Evolutionary conservation across 2,329 filamentous ascomycete genomes (phyloP).

Genomic region (Lomentospora prolificans): DNA sequence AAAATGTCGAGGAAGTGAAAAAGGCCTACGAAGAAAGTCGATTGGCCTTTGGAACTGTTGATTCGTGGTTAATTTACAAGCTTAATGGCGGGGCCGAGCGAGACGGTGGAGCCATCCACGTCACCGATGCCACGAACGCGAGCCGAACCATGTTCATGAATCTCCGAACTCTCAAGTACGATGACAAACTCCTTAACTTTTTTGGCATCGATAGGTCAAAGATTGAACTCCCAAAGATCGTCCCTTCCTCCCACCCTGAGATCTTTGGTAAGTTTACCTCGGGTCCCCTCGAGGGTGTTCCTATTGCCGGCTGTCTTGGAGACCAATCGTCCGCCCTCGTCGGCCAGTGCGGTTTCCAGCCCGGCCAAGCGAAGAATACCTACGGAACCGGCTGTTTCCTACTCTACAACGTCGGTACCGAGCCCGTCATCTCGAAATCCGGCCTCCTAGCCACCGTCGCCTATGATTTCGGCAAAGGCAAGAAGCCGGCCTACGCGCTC

Average conservation of each 20-base stretch:
- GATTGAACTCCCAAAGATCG: constrained; percentile 70
- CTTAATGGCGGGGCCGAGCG: constrained; percentile 64
- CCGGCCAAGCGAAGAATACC: constrained; percentile 81
- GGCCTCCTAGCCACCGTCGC: constrained; percentile 80
- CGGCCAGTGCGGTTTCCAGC: constrained; percentile 73
- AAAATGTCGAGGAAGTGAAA: constrained; percentile 58
- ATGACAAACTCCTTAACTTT: constrained; percentile 65
- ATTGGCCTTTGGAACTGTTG: constrained; percentile 77
- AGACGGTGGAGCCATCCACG: constrained; percentile 49
- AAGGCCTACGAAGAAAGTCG: constrained; percentile 67
- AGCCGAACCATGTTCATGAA: constrained; percentile 95
- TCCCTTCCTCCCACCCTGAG: constrained; percentile 65
- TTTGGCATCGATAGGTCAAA: constrained; percentile 63
- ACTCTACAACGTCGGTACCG: constrained; percentile 76
- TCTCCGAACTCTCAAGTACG: constrained; percentile 69
- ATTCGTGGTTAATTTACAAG: constrained; percentile 79
- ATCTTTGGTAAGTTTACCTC: constrained; percentile 59
- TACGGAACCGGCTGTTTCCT: constrained; percentile 87
- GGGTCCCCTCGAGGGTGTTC: constrained; percentile 58
- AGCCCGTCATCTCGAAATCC: constrained; percentile 76
- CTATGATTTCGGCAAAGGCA: constrained; percentile 61
- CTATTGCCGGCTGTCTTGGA: constrained; percentile 75
- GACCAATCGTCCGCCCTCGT: constrained; percentile 83
- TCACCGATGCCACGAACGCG: constrained; percentile 82
- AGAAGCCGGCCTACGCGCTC: constrained; percentile 62